Evolutionary conservation across 768 basidiomycete genomes (phyloP).

Genomic region (Paxillus involutus): DNA sequence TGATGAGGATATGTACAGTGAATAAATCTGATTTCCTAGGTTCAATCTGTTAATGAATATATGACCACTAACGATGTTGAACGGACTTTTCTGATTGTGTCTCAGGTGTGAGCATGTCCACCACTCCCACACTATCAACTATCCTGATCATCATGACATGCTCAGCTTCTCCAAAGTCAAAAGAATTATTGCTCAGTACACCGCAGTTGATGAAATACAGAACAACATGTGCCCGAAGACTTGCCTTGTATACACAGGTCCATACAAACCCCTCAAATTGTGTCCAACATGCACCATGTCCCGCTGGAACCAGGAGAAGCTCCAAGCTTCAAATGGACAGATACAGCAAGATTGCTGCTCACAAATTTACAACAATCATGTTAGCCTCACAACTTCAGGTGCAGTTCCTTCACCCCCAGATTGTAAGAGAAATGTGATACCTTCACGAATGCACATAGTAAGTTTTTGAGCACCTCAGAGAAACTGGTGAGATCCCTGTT

Average conservation of each 20-base stretch:
- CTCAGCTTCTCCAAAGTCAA: not conserved
- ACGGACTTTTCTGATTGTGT: too few species aligned
- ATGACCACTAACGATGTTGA: too few species aligned
- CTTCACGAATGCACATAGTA: not conserved
- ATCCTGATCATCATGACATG: too few species aligned
- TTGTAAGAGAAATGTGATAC: not conserved
- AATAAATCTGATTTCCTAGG: too few species aligned
- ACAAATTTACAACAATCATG: conserved; percentile 12
- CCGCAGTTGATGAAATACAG: conserved; percentile 3
- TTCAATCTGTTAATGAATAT: too few species aligned
- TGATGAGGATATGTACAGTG: not conserved
- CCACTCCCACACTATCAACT: too few species aligned
- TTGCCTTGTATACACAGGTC: conserved; percentile 1
- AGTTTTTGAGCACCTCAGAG: not conserved
- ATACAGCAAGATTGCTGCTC: conserved; percentile 3
- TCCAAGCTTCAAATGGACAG: not conserved
- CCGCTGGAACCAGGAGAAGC: not conserved
- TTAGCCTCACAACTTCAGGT: conserved; percentile 39
- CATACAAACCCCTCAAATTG: too few species aligned
- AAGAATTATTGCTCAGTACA: conserved; percentile 1
- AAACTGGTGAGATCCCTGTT: not conserved
- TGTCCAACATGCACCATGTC: conserved; percentile 31
- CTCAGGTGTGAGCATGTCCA: too few species aligned
- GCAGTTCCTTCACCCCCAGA: conserved; percentile 18
- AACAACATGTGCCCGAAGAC: conserved; percentile 28